A percentile compares a stretch with the other conserved stretches of the same genome.
Conservation (phyloP, 164 flowering plant genomes). For the Taxillus chinensis region DNA sequence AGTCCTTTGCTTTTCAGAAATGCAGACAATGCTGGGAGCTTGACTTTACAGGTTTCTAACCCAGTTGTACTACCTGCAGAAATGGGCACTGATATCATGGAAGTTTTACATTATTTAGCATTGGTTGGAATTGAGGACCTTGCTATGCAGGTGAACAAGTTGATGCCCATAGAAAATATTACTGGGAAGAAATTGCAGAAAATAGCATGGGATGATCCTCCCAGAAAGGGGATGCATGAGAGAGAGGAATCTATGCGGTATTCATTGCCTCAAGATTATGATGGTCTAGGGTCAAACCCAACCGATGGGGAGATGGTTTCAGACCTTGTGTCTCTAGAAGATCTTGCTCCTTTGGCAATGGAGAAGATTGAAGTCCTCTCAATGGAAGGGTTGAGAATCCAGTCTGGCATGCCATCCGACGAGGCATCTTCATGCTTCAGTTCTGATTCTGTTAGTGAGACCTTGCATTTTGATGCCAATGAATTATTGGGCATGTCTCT, state of each 20-base stretch:
- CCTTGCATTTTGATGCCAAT: conserved; percentile 8
- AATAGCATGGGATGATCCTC: background rate
- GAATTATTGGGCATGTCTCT: conserved; percentile 26
- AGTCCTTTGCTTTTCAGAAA: conserved; percentile 1
- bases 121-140: background rate
- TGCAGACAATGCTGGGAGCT: background rate
- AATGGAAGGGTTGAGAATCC: conserved; percentile 36
- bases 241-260: conserved; percentile 7
- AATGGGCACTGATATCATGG: background rate
- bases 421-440: conserved; percentile 29
- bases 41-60: background rate
- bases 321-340: conserved; percentile 17
- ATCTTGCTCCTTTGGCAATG: conserved; percentile 26
- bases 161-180: conserved; percentile 2
- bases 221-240: background rate
- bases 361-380: conserved; percentile 26
- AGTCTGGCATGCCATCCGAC: conserved; percentile 26
- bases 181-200: background rate
- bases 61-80: conserved; percentile 2
- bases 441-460: conserved; percentile 5
- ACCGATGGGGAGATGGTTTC: conserved; percentile 3
- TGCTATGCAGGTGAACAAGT: background rate
- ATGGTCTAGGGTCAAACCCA: conserved; percentile 1
- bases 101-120: background rate
- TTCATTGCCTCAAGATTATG: background rate